These are phyloP conservation scores for Ceratobasidium sp. DNA, from an alignment of 1,284 basidiomycete species.

Conservation along the genomic window DNA sequence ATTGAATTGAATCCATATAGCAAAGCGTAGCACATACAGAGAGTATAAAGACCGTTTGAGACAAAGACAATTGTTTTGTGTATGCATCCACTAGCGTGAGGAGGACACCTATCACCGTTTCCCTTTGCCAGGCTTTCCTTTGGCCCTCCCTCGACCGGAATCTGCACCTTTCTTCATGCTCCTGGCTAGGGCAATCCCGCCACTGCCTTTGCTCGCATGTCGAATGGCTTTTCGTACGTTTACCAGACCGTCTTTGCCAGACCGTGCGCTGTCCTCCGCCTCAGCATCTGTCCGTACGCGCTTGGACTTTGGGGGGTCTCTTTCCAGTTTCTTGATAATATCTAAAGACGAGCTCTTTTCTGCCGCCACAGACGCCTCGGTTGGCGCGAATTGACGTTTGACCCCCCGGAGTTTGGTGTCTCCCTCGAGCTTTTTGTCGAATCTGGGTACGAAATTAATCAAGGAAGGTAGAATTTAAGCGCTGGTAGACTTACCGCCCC, in stretches of 20 bases:
- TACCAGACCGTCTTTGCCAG: slow-evolving; percentile 66
- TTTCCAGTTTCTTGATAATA: slow-evolving; percentile 82
- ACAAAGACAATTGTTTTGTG: too few species aligned
- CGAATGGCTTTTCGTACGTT: slow-evolving; percentile 91
- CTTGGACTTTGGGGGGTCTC: slow-evolving; percentile 70
- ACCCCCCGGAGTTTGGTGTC: slow-evolving; percentile 90
- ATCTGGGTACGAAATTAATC: slow-evolving; percentile 60
- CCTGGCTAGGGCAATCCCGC: slow-evolving; percentile 55
- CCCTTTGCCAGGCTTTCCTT: slow-evolving; percentile 24
- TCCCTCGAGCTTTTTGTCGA: slow-evolving; percentile 90
- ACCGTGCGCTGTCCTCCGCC: slow-evolving; percentile 59
- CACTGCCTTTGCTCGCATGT: slow-evolving; percentile 77
- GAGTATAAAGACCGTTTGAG: background rate
- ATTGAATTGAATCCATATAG: slow-evolving; percentile 5
- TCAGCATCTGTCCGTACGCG: slow-evolving; percentile 61
- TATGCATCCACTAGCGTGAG: background rate
- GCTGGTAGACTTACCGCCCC: slow-evolving; percentile 65
- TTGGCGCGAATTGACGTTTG: slow-evolving; percentile 91
- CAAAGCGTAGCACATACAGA: slow-evolving; percentile 18
- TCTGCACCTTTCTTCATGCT: slow-evolving; percentile 19
- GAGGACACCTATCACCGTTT: slow-evolving; percentile 13
- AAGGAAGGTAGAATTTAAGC: background rate
- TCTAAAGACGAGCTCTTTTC: slow-evolving; percentile 84
- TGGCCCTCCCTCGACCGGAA: slow-evolving; percentile 7
- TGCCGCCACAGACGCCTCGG: slow-evolving; percentile 71